Evolutionary conservation across 306 rosid species (phyloP).

Genomic region (Trifolium dubium): DNA sequence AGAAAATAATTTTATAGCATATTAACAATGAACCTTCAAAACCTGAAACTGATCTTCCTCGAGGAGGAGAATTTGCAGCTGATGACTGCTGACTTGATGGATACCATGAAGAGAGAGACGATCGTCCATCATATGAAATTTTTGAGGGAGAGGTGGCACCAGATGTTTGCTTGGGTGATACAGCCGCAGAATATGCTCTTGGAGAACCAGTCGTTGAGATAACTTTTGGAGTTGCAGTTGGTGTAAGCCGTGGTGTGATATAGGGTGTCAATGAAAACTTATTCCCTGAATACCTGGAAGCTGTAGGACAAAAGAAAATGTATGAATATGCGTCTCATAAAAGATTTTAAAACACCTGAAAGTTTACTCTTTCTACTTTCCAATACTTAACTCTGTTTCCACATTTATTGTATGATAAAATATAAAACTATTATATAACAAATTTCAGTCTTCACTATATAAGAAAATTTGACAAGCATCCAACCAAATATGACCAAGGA

Average conservation of each 20-base stretch:
- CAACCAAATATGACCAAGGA: slow-evolving; percentile 24
- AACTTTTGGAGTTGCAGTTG: slow-evolving; percentile 87
- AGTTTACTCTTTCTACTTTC: not conserved
- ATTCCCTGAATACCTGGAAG: slow-evolving; percentile 61
- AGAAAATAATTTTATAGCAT: not conserved
- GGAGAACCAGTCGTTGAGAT: slow-evolving; percentile 83
- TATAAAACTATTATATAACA: not conserved
- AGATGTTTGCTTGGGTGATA: slow-evolving; percentile 69
- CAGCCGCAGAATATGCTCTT: slow-evolving; percentile 69
- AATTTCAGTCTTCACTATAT: slow-evolving; percentile 8
- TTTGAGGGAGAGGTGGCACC: slow-evolving; percentile 84
- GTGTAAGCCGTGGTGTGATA: slow-evolving; percentile 90
- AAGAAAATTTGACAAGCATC: slow-evolving; percentile 33
- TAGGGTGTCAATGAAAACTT: slow-evolving; percentile 80
- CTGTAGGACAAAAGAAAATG: slow-evolving; percentile 47
- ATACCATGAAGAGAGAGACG: slow-evolving; percentile 78
- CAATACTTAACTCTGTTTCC: not conserved
- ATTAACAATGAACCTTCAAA: slow-evolving; percentile 36
- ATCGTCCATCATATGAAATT: slow-evolving; percentile 64
- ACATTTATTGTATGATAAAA: not conserved
- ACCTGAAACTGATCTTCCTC: slow-evolving; percentile 70
- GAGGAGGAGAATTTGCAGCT: slow-evolving; percentile 96
- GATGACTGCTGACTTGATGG: slow-evolving; percentile 99
- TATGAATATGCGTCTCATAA: slow-evolving; percentile 21
- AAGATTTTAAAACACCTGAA: slow-evolving; percentile 4